Evolutionary conservation across 2,329 filamentous ascomycete species (phyloP).

Genomic region (Lecanoromycetidae sp.): DNA sequence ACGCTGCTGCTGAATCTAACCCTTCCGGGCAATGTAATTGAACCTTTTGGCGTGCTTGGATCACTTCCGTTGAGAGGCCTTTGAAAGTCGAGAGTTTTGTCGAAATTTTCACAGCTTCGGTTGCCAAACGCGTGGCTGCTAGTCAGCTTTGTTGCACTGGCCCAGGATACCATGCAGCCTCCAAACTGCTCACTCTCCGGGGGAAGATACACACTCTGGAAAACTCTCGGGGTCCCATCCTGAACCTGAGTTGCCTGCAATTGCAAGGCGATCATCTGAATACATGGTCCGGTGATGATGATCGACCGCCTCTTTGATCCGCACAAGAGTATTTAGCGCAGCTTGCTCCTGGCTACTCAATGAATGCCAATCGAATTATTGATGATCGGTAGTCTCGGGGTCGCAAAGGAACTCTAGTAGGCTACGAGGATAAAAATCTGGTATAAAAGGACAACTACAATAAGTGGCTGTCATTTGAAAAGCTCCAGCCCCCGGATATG

Average conservation of each 20-base stretch:
- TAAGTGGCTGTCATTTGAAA: too few species aligned
- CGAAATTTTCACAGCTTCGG: not conserved
- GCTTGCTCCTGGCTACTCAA: not conserved
- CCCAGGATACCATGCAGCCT: not conserved
- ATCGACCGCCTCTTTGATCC: not conserved
- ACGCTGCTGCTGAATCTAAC: not conserved
- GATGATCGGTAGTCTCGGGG: too few species aligned
- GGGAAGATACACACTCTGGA: not conserved
- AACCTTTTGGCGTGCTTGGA: not conserved
- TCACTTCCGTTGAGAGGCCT: not conserved
- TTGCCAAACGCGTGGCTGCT: not conserved
- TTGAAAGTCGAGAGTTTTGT: not conserved
- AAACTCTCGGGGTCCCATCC: not conserved
- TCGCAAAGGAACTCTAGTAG: too few species aligned
- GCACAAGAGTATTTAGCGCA: not conserved
- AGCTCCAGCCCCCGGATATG: too few species aligned
- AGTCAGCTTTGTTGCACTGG: not conserved
- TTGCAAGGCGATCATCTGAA: not conserved
- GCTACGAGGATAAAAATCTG: too few species aligned
- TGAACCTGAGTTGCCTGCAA: not conserved
- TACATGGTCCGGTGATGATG: not conserved
- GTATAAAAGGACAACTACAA: too few species aligned
- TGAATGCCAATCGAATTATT: not conserved
- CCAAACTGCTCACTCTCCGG: not conserved
- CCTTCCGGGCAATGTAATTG: not conserved